A percentile compares a stretch with the other conserved stretches of the same genome.
Evolutionary conservation across 108 stramenopile species (phyloP).

Genomic region (Ochromonas danica): DNA sequence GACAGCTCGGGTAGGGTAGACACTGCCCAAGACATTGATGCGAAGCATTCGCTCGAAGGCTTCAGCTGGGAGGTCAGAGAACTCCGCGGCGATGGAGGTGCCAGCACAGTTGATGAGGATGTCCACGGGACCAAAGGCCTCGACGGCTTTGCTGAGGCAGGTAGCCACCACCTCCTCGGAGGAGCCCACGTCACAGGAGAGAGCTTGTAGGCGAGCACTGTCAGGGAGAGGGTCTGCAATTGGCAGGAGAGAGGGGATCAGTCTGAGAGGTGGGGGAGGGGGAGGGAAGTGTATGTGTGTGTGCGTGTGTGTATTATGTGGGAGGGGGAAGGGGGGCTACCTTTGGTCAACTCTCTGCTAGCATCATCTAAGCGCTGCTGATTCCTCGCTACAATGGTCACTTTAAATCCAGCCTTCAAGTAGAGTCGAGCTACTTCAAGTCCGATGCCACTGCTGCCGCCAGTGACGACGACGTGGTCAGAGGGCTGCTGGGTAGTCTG

Average conservation of each 20-base stretch:
- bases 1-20: slow-evolving; percentile 68
- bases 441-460: slow-evolving; percentile 80
- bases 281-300: too few species aligned
- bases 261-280: too few species aligned
- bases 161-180: background rate
- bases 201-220: background rate
- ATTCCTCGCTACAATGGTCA: slow-evolving; percentile 72
- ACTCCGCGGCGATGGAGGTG: slow-evolving; percentile 60
- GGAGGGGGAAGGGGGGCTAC: too few species aligned
- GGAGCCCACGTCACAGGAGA: background rate
- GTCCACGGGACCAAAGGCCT: slow-evolving; percentile 42
- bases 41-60: slow-evolving; percentile 60
- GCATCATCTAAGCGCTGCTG: slow-evolving; percentile 63
- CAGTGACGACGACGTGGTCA: slow-evolving; percentile 71
- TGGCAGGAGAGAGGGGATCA: too few species aligned
- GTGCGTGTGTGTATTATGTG: too few species aligned
- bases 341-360: too few species aligned
- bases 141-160: background rate
- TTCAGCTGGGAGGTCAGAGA: slow-evolving; percentile 55
- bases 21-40: slow-evolving; percentile 74
- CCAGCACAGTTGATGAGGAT: slow-evolving; percentile 76
- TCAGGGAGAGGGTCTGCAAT: too few species aligned
- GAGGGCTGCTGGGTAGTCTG: too few species aligned
- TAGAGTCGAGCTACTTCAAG: slow-evolving; percentile 67
- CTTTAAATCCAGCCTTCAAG: slow-evolving; percentile 55